Percentiles rank a stretch among this genome's conserved stretches.
Evolutionary conservation across 1,139 yeast species (phyloP).

Genomic region (Spencermartinsiella ligniputridi): DNA sequence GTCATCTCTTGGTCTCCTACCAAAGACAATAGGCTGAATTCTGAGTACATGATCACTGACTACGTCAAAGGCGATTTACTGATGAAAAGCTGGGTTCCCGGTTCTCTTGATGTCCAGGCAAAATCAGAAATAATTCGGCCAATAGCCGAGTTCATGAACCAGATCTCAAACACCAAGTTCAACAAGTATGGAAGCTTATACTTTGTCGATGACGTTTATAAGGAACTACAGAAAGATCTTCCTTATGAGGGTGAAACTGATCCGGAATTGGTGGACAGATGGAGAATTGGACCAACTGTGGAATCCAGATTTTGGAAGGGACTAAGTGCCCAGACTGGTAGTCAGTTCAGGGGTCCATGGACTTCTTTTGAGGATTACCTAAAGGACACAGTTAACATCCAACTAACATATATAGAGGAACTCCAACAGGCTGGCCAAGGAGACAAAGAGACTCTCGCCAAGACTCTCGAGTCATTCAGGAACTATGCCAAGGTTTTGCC

Average conservation of each 20-base stretch:
- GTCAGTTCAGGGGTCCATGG: conserved; percentile 69
- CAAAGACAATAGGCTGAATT: conserved; percentile 51
- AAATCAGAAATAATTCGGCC: conserved; percentile 36
- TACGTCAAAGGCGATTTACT: conserved; percentile 70
- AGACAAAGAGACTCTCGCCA: conserved; percentile 45
- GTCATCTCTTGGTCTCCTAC: conserved; percentile 65
- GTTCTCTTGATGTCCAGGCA: conserved; percentile 48
- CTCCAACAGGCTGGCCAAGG: conserved; percentile 42
- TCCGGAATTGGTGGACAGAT: conserved; percentile 54
- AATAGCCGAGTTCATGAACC: conserved; percentile 32
- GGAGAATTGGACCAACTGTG: conserved; percentile 88
- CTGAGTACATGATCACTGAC: conserved; percentile 80
- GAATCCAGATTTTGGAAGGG: conserved; percentile 75
- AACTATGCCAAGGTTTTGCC: conserved; percentile 54
- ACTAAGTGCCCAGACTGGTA: conserved; percentile 34
- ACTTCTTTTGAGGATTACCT: conserved; percentile 52
- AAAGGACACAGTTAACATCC: conserved; percentile 59
- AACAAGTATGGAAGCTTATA: conserved; percentile 78
- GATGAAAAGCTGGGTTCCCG: conserved; percentile 90
- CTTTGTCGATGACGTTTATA: conserved; percentile 58
- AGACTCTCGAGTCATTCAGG: conserved; percentile 46
- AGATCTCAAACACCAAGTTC: conserved; percentile 43
- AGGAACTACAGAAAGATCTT: conserved; percentile 37
- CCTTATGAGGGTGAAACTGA: conserved; percentile 68
- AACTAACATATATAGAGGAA: conserved; percentile 56